Percentiles rank a stretch among this genome's conserved stretches.
phyloP scores from a whole-genome alignment of 1,284 basidiomycete species.

The Papiliotrema nemorosa region DNA sequence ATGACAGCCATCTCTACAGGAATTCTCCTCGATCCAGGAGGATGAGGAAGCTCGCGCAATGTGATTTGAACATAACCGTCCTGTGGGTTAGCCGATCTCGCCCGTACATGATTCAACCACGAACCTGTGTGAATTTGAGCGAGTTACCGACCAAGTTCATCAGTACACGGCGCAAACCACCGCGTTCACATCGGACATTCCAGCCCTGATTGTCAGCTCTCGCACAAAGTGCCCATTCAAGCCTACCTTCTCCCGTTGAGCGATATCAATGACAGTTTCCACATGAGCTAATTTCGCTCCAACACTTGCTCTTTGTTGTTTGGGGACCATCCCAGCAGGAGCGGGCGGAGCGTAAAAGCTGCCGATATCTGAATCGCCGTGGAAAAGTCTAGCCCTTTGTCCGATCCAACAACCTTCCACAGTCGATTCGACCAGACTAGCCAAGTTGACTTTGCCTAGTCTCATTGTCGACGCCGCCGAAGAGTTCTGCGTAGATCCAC shows the following conservation, averaged over 20 bases:
- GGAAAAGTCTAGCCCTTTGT: slow-evolving; percentile 71
- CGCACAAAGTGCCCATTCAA: slow-evolving; percentile 7
- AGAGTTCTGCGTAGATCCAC: slow-evolving; percentile 57
- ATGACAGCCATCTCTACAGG: slow-evolving; percentile 80
- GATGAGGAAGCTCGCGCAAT: slow-evolving; percentile 66
- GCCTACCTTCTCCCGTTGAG: slow-evolving; percentile 65
- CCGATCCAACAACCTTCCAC: slow-evolving; percentile 95
- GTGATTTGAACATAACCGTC: slow-evolving; percentile 84
- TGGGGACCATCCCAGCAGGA: slow-evolving; percentile 44
- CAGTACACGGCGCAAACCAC: slow-evolving; percentile 82
- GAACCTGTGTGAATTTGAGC: slow-evolving; percentile 80
- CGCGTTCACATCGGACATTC: slow-evolving; percentile 84
- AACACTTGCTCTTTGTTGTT: slow-evolving; percentile 50
- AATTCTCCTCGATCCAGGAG: slow-evolving; percentile 58
- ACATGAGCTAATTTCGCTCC: slow-evolving; percentile 44
- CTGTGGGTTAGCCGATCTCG: slow-evolving; percentile 47
- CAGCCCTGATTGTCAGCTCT: slow-evolving; percentile 61
- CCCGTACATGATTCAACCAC: neutral
- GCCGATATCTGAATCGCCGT: slow-evolving; percentile 72
- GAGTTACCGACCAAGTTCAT: slow-evolving; percentile 97
- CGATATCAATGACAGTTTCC: slow-evolving; percentile 84
- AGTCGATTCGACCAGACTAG: slow-evolving; percentile 89
- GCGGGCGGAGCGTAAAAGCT: slow-evolving; percentile 77
- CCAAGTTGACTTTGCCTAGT: slow-evolving; percentile 71
- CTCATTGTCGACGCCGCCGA: slow-evolving; percentile 61